A percentile compares a stretch with the other conserved stretches of the same genome.
phyloP scores from a whole-genome alignment of 129 eudicot species.

The Ambrosia trifida region DNA sequence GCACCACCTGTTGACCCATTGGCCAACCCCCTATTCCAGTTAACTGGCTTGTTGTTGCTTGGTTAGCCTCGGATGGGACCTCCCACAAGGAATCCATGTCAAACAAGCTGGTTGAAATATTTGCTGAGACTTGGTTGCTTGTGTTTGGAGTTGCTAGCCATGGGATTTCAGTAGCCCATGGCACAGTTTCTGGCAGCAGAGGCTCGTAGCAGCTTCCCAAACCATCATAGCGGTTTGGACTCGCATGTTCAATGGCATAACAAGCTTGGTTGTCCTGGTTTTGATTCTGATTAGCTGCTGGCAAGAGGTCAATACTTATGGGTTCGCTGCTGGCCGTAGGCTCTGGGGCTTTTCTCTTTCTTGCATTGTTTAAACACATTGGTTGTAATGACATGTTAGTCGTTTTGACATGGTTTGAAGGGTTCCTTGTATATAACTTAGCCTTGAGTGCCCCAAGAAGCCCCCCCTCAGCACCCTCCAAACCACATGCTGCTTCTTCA shows the following conservation, averaged over 20 bases:
- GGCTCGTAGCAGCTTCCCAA: constrained; percentile 29
- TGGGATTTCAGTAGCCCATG: constrained; percentile 35
- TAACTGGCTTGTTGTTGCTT: constrained; percentile 14
- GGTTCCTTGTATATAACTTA: constrained; percentile 18
- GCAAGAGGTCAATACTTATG: neutral
- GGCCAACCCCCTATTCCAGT: constrained; percentile 34
- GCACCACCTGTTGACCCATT: constrained; percentile 30
- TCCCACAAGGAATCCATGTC: constrained; percentile 40
- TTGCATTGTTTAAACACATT: constrained; percentile 8
- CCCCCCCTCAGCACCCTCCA: constrained; percentile 36
- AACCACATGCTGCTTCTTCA: constrained; percentile 44
- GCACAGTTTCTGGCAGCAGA: constrained; percentile 22
- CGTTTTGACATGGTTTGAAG: constrained; percentile 6
- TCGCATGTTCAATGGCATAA: neutral
- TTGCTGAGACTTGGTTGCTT: constrained; percentile 19
- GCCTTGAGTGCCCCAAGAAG: constrained; percentile 44
- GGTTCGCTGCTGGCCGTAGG: constrained; percentile 7
- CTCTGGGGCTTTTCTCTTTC: constrained; percentile 24
- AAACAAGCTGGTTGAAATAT: constrained; percentile 20
- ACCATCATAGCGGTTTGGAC: constrained; percentile 6
- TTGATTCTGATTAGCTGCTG: constrained; percentile 16
- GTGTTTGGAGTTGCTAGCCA: constrained; percentile 19
- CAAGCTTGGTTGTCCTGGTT: constrained; percentile 10
- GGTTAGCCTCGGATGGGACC: constrained; percentile 25
- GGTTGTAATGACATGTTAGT: constrained; percentile 7